Evolutionary conservation across 345 rosid genomes (phyloP).

Genomic region (Dovyalis caffra): DNA sequence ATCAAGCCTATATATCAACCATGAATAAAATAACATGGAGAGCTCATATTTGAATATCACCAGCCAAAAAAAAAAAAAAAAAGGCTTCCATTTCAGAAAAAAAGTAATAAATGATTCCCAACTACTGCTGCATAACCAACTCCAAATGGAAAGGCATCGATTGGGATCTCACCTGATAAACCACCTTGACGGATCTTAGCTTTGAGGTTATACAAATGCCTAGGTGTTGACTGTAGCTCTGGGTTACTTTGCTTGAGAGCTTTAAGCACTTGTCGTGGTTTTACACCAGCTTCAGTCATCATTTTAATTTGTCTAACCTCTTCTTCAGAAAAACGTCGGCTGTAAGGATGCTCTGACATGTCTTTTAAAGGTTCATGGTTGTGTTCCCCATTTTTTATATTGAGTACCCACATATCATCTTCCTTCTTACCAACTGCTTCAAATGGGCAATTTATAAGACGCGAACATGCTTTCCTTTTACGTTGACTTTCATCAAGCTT

Average conservation of each 20-base stretch:
- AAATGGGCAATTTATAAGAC: slow-evolving; percentile 49
- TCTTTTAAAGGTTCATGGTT: slow-evolving; percentile 46
- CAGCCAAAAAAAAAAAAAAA: too few relatives aligned
- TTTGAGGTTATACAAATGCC: slow-evolving; percentile 51
- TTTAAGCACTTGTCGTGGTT: slow-evolving; percentile 49
- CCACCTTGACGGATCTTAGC: slow-evolving; percentile 50
- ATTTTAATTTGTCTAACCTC: slow-evolving; percentile 43
- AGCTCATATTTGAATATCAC: neutral
- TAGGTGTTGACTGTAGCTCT: slow-evolving; percentile 47
- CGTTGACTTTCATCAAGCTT: slow-evolving; percentile 48
- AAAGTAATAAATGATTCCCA: neutral
- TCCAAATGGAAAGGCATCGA: neutral
- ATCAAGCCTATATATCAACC: neutral
- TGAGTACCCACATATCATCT: slow-evolving; percentile 42
- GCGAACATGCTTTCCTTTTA: slow-evolving; percentile 46
- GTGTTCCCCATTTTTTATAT: slow-evolving; percentile 38
- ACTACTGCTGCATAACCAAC: neutral
- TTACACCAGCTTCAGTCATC: slow-evolving; percentile 50
- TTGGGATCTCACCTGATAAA: slow-evolving; percentile 29
- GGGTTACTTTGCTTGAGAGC: slow-evolving; percentile 44
- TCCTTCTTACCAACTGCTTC: slow-evolving; percentile 46
- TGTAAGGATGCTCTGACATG: slow-evolving; percentile 53
- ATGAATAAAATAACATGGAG: neutral
- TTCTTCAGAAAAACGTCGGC: slow-evolving; percentile 48
- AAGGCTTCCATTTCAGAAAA: neutral